A percentile compares a stretch with the other conserved stretches of the same genome.
phyloP scores from a whole-genome alignment of 495 filamentous ascomycete species.

The Polyplosphaeria fusca region DNA sequence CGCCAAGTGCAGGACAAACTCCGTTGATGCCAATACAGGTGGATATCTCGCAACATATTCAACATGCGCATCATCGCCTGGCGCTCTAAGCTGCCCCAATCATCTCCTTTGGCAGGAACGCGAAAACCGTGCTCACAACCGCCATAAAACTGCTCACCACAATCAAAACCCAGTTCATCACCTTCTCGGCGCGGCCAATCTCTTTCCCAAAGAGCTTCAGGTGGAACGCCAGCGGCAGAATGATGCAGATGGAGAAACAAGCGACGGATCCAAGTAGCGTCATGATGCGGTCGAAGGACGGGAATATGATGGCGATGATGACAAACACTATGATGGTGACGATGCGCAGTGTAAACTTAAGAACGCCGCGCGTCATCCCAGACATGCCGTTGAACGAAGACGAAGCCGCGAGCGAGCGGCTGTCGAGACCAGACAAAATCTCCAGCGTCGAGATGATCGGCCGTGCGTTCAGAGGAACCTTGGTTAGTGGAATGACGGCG shows the following conservation, averaged over 20 bases:
- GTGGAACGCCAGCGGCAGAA: conserved; percentile 79
- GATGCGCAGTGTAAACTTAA: conserved; percentile 62
- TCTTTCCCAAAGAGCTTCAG: conserved; percentile 87
- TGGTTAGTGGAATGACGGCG: conserved; percentile 89
- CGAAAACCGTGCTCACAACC: conserved; percentile 76
- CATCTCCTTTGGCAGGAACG: conserved; percentile 73
- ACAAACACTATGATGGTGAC: conserved; percentile 59
- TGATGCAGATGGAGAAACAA: conserved; percentile 92
- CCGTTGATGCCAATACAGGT: no score
- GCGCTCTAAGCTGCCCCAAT: conserved; percentile 24
- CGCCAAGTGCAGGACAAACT: no score
- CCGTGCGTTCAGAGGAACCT: conserved; percentile 85
- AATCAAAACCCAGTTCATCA: conserved; percentile 68
- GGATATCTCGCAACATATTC: no score
- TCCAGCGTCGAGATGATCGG: conserved; percentile 85
- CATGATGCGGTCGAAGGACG: conserved; percentile 91
- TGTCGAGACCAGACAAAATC: conserved; percentile 69
- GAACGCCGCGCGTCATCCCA: conserved; percentile 53
- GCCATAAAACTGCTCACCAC: conserved; percentile 65
- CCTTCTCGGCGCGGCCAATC: conserved; percentile 61
- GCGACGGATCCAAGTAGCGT: conserved; percentile 85
- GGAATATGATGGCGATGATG: conserved; percentile 72
- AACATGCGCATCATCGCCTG: no score
- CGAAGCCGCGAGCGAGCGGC: conserved; percentile 49
- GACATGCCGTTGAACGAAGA: conserved; percentile 52